phyloP scores from a whole-genome alignment of 768 basidiomycete genomes.

The Suillus ampliporus region DNA sequence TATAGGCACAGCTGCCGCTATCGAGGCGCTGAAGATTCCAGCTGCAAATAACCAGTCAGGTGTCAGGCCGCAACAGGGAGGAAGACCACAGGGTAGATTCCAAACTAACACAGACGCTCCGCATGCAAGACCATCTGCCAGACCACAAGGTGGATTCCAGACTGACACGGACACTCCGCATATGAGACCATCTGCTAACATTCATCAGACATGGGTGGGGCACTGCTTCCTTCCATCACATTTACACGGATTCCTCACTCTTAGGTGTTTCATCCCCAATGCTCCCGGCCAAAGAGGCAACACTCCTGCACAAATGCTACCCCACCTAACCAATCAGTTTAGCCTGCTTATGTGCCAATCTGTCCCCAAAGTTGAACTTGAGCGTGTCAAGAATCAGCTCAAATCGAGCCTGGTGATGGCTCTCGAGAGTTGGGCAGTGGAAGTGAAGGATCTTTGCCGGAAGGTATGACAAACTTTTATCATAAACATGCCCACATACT shows the following conservation, averaged over 20 bases:
- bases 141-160: too few species aligned
- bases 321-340: slow-evolving; percentile 87
- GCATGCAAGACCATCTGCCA: too few species aligned
- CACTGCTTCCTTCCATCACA: slow-evolving; percentile 96
- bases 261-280: slow-evolving; percentile 85
- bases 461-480: slow-evolving; percentile 58
- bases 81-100: too few species aligned
- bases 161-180: too few species aligned
- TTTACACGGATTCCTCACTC: slow-evolving; percentile 91
- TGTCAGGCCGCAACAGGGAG: too few species aligned
- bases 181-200: too few species aligned
- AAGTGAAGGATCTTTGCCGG: slow-evolving; percentile 89
- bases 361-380: slow-evolving; percentile 73
- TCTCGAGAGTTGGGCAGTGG: slow-evolving; percentile 82
- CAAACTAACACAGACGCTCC: too few species aligned
- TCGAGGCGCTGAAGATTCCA: too few species aligned
- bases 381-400: slow-evolving; percentile 93
- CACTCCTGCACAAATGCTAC: slow-evolving; percentile 73
- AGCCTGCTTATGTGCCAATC: slow-evolving; percentile 77
- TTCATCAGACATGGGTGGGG: too few species aligned
- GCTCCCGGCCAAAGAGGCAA: slow-evolving; percentile 60
- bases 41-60: too few species aligned
- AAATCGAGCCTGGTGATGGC: slow-evolving; percentile 95
- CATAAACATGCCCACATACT: slow-evolving; percentile 7
- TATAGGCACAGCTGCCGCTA: too few species aligned